phyloP scores from a whole-genome alignment of 2,329 filamentous ascomycete genomes.

The Ceratocystis diversiconidia region DNA sequence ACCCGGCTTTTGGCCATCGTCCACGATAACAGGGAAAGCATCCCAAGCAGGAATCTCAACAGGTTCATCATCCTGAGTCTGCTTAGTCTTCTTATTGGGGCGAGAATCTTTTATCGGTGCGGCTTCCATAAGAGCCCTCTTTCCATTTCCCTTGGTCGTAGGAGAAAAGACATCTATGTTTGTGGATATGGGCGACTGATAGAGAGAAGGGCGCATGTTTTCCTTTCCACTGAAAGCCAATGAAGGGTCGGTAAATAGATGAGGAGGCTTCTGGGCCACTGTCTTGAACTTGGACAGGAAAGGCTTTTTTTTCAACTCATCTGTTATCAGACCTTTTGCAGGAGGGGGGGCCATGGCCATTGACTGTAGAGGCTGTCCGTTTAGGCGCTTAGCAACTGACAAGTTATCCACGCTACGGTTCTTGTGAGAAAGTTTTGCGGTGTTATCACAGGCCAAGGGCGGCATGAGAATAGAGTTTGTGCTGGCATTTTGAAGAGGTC shows the following conservation, averaged over 20 bases:
- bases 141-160: constrained; percentile 11
- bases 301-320: constrained; percentile 44
- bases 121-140: constrained; percentile 54
- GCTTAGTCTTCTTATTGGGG: constrained; percentile 52
- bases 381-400: constrained; percentile 3
- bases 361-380: constrained; percentile 8
- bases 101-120: constrained; percentile 56
- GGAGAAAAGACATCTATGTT: constrained; percentile 35
- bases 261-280: constrained; percentile 37
- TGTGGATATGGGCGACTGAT: constrained; percentile 31
- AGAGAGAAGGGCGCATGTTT: constrained; percentile 39
- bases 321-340: constrained; percentile 43
- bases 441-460: not conserved
- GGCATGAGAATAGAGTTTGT: constrained; percentile 14
- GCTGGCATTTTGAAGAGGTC: constrained; percentile 15
- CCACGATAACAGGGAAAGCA: constrained; percentile 67
- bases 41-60: constrained; percentile 44
- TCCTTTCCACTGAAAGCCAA: constrained; percentile 35
- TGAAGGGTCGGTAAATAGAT: constrained; percentile 27
- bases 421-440: constrained; percentile 10
- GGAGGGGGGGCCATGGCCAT: constrained; percentile 49
- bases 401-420: constrained; percentile 9
- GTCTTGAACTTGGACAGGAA: constrained; percentile 46
- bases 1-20: constrained; percentile 77
- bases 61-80: constrained; percentile 28